Percentiles rank a stretch among this genome's conserved stretches.
These are phyloP conservation scores for Pyrus bretschneideri DNA, from an alignment of 306 rosid genomes.

Conservation along the genomic window DNA sequence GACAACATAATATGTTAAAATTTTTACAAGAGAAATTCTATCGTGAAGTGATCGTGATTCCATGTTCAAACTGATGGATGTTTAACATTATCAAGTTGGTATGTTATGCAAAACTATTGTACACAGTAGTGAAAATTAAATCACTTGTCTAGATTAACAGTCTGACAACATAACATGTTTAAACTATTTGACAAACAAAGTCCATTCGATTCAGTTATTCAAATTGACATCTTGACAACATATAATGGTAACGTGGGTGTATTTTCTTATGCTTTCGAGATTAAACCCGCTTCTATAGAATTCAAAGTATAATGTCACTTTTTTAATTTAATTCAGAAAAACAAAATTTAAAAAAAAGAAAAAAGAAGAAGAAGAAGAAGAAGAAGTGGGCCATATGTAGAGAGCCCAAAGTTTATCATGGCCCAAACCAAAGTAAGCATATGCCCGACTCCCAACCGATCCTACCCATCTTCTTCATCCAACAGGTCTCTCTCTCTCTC, in stretches of 20 bases:
- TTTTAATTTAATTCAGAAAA: background rate
- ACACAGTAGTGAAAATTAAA: background rate
- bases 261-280: too few species aligned
- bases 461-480: background rate
- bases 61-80: too few species aligned
- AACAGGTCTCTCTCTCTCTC: background rate
- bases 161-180: background rate
- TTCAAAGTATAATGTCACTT: background rate
- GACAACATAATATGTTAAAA: too few species aligned
- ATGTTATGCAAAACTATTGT: too few species aligned
- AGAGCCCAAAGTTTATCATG: background rate
- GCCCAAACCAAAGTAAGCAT: background rate
- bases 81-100: too few species aligned
- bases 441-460: background rate
- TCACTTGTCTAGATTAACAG: background rate
- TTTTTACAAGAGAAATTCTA: too few species aligned
- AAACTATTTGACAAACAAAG: background rate
- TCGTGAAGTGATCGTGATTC: too few species aligned
- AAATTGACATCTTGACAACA: background rate
- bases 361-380: too few species aligned
- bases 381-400: background rate
- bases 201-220: too few species aligned
- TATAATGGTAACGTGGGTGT: background rate
- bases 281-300: rapidly evolving
- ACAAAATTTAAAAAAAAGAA: background rate